These are phyloP conservation scores for Eucalyptus pauciflora DNA, from an alignment of 345 rosid genomes.

Conservation along the genomic window DNA sequence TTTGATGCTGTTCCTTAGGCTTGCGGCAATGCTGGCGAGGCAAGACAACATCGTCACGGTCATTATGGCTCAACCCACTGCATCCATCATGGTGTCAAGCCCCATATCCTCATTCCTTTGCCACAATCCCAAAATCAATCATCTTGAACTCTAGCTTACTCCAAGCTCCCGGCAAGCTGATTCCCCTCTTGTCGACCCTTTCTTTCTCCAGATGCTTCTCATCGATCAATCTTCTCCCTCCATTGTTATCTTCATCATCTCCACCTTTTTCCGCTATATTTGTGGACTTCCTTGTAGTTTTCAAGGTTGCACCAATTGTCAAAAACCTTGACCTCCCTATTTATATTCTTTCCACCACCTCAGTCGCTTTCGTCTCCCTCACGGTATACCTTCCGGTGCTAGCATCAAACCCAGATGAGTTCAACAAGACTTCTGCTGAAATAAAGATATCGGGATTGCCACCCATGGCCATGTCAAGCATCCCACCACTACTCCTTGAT, in stretches of 20 bases:
- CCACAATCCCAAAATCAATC: constrained; percentile 8
- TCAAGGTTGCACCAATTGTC: background rate
- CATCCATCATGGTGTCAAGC: constrained; percentile 14
- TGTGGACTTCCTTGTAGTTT: constrained; percentile 2
- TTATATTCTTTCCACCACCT: constrained; percentile 11
- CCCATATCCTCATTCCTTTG: constrained; percentile 17
- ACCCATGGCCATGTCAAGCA: constrained; percentile 6
- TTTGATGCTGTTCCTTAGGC: constrained; percentile 25
- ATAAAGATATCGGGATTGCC: constrained; percentile 20
- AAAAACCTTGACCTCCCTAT: constrained; percentile 1
- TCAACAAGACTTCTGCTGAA: background rate
- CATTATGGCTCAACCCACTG: constrained; percentile 15
- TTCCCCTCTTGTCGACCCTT: constrained; percentile 12
- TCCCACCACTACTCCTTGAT: constrained; percentile 10
- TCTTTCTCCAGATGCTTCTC: constrained; percentile 12
- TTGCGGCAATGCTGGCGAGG: constrained; percentile 14
- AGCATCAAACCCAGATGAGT: background rate
- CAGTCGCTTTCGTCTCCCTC: constrained; percentile 5
- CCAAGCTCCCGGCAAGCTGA: background rate
- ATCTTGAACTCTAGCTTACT: constrained; percentile 3
- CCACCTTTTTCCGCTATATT: constrained; percentile 10
- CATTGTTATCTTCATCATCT: constrained; percentile 6
- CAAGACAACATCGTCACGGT: constrained; percentile 20
- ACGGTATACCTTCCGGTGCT: background rate
- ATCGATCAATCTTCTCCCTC: constrained; percentile 14